These are phyloP conservation scores for Pseudocercospora pini-densiflorae DNA, from an alignment of 2,329 filamentous ascomycete species.

Conservation along the genomic window DNA sequence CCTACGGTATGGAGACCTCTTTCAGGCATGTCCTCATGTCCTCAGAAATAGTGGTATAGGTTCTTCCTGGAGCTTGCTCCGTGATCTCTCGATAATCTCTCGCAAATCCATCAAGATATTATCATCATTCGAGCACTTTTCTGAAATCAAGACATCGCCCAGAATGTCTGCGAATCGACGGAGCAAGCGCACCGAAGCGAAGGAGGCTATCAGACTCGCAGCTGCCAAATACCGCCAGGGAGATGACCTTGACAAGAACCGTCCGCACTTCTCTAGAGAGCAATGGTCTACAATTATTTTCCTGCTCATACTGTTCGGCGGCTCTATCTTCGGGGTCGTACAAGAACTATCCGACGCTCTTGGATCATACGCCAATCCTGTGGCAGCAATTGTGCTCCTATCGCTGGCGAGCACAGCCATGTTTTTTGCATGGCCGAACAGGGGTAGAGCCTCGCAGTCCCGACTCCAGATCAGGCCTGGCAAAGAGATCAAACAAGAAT, in stretches of 20 bases:
- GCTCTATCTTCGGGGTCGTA: neutral
- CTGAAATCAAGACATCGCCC: too few species aligned
- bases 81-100: neutral
- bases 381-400: neutral
- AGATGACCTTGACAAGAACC: neutral
- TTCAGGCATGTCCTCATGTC: neutral
- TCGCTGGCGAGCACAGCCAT: neutral
- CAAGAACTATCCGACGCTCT: neutral
- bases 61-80: neutral
- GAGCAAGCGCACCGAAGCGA: neutral
- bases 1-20: neutral
- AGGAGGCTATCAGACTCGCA: neutral
- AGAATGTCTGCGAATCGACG: neutral
- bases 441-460: neutral
- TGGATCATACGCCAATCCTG: neutral
- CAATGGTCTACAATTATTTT: neutral
- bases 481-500: neutral
- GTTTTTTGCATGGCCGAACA: neutral
- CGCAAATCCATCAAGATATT: neutral
- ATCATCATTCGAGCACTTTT: too few species aligned
- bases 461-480: neutral
- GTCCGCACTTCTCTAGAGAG: neutral
- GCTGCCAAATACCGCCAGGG: neutral
- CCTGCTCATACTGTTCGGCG: neutral
- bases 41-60: neutral